Conservation (phyloP, 768 basidiomycete genomes). For the Piloderma croceum region DNA sequence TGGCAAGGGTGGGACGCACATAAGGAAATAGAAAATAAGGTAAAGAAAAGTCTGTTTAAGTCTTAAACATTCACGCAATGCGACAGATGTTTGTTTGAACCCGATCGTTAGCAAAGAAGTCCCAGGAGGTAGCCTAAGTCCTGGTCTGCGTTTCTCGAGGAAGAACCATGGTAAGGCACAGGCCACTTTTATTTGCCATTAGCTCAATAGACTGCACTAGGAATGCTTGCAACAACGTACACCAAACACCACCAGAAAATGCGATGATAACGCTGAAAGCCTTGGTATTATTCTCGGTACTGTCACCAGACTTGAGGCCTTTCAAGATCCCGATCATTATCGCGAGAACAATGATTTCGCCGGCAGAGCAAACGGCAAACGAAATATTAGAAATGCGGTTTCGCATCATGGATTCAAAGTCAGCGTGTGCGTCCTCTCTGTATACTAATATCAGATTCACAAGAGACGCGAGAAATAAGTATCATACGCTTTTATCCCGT, state of each 20-base stretch:
- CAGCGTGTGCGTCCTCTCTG: constrained; percentile 47
- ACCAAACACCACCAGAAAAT: constrained; percentile 72
- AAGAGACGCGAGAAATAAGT: neutral
- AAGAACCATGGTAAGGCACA: constrained; percentile 74
- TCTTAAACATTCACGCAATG: constrained; percentile 56
- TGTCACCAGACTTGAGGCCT: constrained; percentile 54
- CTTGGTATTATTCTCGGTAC: constrained; percentile 66
- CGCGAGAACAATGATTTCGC: constrained; percentile 64
- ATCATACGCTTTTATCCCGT: constrained; percentile 44
- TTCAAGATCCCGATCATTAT: constrained; percentile 74
- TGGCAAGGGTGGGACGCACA: constrained; percentile 38
- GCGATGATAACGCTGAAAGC: constrained; percentile 75
- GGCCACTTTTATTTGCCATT: constrained; percentile 34
- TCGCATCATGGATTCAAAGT: constrained; percentile 56
- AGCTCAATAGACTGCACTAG: neutral
- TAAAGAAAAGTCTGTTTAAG: constrained; percentile 73
- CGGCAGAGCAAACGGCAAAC: constrained; percentile 62
- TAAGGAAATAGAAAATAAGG: constrained; percentile 70
- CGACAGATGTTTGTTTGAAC: constrained; percentile 60
- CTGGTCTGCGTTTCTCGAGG: constrained; percentile 61
- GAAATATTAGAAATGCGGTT: constrained; percentile 75
- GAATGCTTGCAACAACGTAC: constrained; percentile 31
- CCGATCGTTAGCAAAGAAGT: constrained; percentile 57
- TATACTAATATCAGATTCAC: neutral
- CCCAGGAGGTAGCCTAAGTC: constrained; percentile 51